Evolutionary conservation across 192 early-diverging fungal species (phyloP).

Genomic region (Ambispora gerdemannii): DNA sequence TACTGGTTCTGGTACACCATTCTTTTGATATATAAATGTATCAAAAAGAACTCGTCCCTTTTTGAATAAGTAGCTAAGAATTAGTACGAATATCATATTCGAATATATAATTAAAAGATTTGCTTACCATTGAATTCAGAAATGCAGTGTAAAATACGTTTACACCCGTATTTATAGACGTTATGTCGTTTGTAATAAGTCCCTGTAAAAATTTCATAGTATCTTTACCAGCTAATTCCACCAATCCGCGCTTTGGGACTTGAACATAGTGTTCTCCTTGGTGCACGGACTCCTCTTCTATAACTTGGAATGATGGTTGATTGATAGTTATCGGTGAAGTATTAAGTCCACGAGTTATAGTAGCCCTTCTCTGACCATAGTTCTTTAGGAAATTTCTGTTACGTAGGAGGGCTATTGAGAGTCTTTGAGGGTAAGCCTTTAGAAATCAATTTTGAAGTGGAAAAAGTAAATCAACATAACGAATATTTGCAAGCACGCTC

Average conservation of each 20-base stretch:
- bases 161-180: slow-evolving; percentile 62
- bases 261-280: slow-evolving; percentile 41
- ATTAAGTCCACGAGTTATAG: too few species aligned
- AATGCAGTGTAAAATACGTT: slow-evolving; percentile 78
- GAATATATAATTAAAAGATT: not conserved
- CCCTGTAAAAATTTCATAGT: slow-evolving; percentile 87
- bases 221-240: slow-evolving; percentile 70
- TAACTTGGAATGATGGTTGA: too few species aligned
- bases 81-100: not conserved
- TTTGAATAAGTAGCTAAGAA: not conserved
- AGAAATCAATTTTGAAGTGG: too few species aligned
- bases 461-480: too few species aligned
- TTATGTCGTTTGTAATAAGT: slow-evolving; percentile 87
- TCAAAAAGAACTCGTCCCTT: slow-evolving; percentile 88
- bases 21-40: slow-evolving; percentile 77
- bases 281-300: slow-evolving; percentile 1
- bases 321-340: too few species aligned
- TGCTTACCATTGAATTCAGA: slow-evolving; percentile 68
- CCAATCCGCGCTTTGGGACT: slow-evolving; percentile 54
- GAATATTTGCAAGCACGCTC: too few species aligned
- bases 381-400: too few species aligned
- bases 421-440: too few species aligned
- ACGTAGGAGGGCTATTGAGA: too few species aligned
- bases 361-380: too few species aligned
- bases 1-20: slow-evolving; percentile 56